Evolutionary conservation across 2,329 filamentous ascomycete genomes (phyloP).

Genomic region (Fusarium sp.): DNA sequence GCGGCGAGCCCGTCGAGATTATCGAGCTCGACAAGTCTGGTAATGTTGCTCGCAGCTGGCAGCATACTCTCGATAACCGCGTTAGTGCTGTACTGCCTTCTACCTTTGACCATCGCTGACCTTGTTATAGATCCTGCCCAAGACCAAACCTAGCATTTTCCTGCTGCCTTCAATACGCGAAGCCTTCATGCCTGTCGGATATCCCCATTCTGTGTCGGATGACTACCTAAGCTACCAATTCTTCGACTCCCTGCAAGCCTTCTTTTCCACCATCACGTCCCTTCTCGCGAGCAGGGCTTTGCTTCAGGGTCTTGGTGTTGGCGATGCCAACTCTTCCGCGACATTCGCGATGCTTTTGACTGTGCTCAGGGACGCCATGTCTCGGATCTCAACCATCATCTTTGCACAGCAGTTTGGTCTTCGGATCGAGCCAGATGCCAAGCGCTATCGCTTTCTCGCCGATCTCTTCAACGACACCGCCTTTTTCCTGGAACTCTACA

Average conservation of each 20-base stretch:
- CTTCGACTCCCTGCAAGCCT: conserved; percentile 82
- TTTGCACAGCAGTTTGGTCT: conserved; percentile 86
- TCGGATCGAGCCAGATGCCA: conserved; percentile 88
- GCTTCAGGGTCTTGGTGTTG: conserved; percentile 81
- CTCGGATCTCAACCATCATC: conserved; percentile 82
- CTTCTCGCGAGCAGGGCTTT: conserved; percentile 85
- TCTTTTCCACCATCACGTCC: conserved; percentile 82
- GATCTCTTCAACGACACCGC: conserved; percentile 89
- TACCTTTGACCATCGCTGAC: neutral
- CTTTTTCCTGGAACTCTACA: conserved; percentile 85
- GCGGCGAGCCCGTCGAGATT: conserved; percentile 45
- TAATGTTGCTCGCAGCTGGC: conserved; percentile 49
- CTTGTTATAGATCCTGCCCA: conserved; percentile 36
- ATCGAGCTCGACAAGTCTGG: conserved; percentile 52
- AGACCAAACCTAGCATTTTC: conserved; percentile 37
- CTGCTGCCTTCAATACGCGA: conserved; percentile 44
- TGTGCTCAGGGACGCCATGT: conserved; percentile 82
- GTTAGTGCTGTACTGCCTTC: conserved; percentile 25
- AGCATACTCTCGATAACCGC: conserved; percentile 42
- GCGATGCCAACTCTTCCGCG: conserved; percentile 79
- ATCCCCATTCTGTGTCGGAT: conserved; percentile 82
- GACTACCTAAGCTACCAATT: conserved; percentile 82
- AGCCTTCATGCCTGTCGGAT: conserved; percentile 87
- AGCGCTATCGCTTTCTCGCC: conserved; percentile 85
- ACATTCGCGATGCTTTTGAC: conserved; percentile 84